Evolutionary conservation across 352 stramenopile genomes (phyloP).

Genomic region (Phytophthora cajani): DNA sequence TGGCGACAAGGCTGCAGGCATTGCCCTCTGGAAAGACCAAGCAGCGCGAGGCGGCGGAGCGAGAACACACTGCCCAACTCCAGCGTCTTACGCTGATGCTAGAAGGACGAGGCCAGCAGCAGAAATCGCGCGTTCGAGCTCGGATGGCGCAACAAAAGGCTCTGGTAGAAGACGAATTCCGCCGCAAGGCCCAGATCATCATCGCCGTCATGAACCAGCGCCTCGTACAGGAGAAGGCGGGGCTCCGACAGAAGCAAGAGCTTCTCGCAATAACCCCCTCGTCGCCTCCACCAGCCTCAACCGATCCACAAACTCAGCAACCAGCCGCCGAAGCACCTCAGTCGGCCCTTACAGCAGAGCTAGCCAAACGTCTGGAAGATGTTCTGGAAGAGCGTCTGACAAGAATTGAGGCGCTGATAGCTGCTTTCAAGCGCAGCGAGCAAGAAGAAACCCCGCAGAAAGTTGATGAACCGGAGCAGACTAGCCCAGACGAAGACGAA

Average conservation of each 20-base stretch:
- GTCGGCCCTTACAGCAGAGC: constrained; percentile 10
- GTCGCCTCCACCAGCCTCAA: background rate
- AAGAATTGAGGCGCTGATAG: constrained; percentile 36
- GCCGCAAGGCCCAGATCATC: constrained; percentile 54
- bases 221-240: constrained; percentile 60
- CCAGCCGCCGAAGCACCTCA: constrained; percentile 1
- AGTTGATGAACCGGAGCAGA: background rate
- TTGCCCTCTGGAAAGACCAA: constrained; percentile 10
- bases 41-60: constrained; percentile 18
- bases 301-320: constrained; percentile 3
- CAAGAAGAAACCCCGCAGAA: background rate
- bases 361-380: constrained; percentile 25
- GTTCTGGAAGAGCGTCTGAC: constrained; percentile 33
- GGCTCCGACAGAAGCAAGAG: constrained; percentile 46
- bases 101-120: constrained; percentile 37
- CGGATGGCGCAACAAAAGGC: constrained; percentile 28
- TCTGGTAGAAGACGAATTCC: constrained; percentile 61
- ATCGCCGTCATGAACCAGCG: constrained; percentile 57
- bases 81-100: constrained; percentile 59
- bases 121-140: constrained; percentile 30
- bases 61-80: constrained; percentile 53
- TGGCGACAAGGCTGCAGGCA: constrained; percentile 27
- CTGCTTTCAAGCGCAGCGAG: constrained; percentile 13
- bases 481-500: background rate
- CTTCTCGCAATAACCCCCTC: constrained; percentile 7